A percentile compares a stretch with the other conserved stretches of the same genome.
Conservation (phyloP, 306 rosid species). For the Lupinus albus region DNA sequence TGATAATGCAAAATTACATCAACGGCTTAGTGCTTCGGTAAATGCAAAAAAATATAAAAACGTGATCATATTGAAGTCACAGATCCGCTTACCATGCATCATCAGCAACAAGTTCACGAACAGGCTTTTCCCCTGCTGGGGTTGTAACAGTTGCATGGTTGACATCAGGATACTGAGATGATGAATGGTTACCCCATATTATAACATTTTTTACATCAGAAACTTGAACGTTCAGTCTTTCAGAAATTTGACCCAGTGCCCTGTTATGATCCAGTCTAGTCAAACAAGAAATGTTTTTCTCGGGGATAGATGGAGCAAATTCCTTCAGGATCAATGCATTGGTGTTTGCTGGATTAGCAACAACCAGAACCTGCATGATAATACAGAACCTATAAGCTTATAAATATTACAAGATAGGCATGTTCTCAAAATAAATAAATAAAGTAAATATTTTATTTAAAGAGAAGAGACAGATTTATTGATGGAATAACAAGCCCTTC, state of each 20-base stretch:
- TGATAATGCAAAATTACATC: slow-evolving; percentile 2
- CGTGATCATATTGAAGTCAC: not conserved
- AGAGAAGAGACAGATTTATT: not conserved
- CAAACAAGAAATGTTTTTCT: too few relatives aligned
- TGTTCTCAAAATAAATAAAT: not conserved
- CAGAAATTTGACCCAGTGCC: slow-evolving; percentile 98
- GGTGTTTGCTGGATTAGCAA: slow-evolving; percentile 46
- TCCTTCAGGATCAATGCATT: too few relatives aligned
- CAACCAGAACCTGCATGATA: slow-evolving; percentile 85
- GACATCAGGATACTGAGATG: slow-evolving; percentile 97
- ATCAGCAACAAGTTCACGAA: slow-evolving; percentile 76
- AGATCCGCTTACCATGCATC: slow-evolving; percentile 70
- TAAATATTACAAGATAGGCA: slow-evolving; percentile 3
- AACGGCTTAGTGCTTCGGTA: slow-evolving; percentile 18
- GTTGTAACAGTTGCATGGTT: slow-evolving; percentile 86
- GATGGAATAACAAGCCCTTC: not conserved
- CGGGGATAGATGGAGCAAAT: too few relatives aligned
- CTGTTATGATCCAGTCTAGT: slow-evolving; percentile 85
- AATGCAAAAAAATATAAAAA: not conserved
- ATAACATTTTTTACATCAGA: slow-evolving; percentile 88
- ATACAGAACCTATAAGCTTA: not conserved
- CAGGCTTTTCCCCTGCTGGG: slow-evolving; percentile 76
- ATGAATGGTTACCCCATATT: slow-evolving; percentile 99
- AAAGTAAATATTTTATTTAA: not conserved
- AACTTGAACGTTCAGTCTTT: slow-evolving; percentile 79